A percentile compares a stretch with the other conserved stretches of the same genome.
Conservation (phyloP, 2,329 filamentous ascomycete genomes). For the Sclerotinia glacialis region DNA sequence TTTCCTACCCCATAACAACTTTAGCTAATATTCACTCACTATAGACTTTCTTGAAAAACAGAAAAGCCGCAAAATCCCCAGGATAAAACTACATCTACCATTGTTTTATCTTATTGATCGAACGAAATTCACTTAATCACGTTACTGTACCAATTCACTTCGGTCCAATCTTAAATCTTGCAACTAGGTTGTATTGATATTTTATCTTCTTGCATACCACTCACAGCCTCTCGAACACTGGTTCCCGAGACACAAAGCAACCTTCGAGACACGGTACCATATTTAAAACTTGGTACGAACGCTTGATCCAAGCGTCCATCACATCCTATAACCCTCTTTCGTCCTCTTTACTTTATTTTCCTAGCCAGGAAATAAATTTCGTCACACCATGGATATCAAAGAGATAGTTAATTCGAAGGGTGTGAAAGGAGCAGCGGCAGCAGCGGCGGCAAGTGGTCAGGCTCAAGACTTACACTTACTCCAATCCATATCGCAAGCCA, state of each 20-base stretch:
- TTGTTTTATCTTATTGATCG: not conserved
- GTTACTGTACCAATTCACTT: slow-evolving; percentile 14
- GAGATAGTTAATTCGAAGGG: slow-evolving; percentile 41
- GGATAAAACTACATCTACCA: not conserved
- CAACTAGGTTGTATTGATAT: not conserved
- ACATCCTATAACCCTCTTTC: slow-evolving; percentile 31
- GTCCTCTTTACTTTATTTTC: slow-evolving; percentile 10
- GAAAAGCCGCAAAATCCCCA: slow-evolving; percentile 14
- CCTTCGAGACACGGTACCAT: slow-evolving; percentile 29
- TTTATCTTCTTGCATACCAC: slow-evolving; percentile 24
- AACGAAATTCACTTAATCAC: not conserved
- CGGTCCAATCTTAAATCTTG: not conserved
- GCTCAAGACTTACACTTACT: slow-evolving; percentile 39
- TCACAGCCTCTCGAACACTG: slow-evolving; percentile 28
- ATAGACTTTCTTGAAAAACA: slow-evolving; percentile 10
- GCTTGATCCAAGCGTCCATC: slow-evolving; percentile 37
- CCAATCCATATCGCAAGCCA: slow-evolving; percentile 39
- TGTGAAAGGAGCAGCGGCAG: slow-evolving; percentile 35
- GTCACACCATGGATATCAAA: slow-evolving; percentile 40
- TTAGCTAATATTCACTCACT: slow-evolving; percentile 20
- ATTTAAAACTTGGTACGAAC: slow-evolving; percentile 36
- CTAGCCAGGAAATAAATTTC: slow-evolving; percentile 7
- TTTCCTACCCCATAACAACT: slow-evolving; percentile 19
- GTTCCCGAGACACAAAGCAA: slow-evolving; percentile 36
- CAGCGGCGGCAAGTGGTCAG: slow-evolving; percentile 33